Evolutionary conservation across 495 filamentous ascomycete genomes (phyloP), one percentile per base, ranked within the genome.

Genomic region (Schizothecium vesticola): DNA sequence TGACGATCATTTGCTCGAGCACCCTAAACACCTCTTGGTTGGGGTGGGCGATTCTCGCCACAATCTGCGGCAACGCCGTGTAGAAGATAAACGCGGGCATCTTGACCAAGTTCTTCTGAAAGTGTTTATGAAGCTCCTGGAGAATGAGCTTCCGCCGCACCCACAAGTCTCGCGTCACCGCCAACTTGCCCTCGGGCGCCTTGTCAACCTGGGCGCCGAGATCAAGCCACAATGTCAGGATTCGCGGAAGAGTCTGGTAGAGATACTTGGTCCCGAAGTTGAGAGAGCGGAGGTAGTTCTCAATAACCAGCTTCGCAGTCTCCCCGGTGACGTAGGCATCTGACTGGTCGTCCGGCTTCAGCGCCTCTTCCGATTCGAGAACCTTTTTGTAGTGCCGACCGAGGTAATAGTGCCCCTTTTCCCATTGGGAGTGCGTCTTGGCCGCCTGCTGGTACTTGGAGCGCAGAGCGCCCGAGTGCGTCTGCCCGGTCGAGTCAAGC

Each of bases 381-480:
- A 98, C 85, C 75, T 97, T 99, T 75, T 97, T 96, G 83, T 98
- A 99, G 78, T 98, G 92, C 66, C 94, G 94, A 13, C 95, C 95
- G 21, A 99, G 85, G 78, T 97, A 96, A 77, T 97, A 98, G 76
- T 97, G 92, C 0, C 91, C 94, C 79, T 97, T 97, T 72, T 99
- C 96, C 93, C 94, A 99, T 69, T 87, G 89, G 0, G 79, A 72
- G 71, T 84, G 82, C 10, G 83, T 81, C 70, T 81, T 85, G 21
- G 86, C 81, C 9, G 93, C 94, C 67, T 89, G 83, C 56, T 89
- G 88, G 76, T 97, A 98, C 75, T 92, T 87, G 21, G 87, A 83
- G 28, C 91, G 88, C 65, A 97, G 86, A 6, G 88, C 87, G 36
- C 86, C 84, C 21, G 91, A 90, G 75, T 93, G 90, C 2, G 92